Evolutionary conservation across 2,329 filamentous ascomycete genomes (phyloP).

Genomic region (Colletotrichum magnum): DNA sequence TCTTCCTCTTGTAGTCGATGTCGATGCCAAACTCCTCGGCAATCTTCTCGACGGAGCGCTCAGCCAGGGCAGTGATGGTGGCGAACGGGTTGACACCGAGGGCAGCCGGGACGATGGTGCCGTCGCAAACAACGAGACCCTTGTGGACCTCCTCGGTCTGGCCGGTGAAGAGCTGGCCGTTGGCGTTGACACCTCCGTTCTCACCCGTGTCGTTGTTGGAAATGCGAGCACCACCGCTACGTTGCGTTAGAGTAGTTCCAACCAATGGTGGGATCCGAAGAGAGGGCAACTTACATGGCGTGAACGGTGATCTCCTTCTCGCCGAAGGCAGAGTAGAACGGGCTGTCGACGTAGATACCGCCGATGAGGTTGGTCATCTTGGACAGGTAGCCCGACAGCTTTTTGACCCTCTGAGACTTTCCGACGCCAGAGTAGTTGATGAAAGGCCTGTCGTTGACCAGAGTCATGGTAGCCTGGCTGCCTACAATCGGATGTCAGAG

Average conservation of each 20-base stretch:
- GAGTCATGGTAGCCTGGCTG: constrained; percentile 71
- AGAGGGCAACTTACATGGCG: constrained; percentile 62
- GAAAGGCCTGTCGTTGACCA: constrained; percentile 71
- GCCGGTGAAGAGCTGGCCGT: constrained; percentile 72
- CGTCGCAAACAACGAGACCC: constrained; percentile 75
- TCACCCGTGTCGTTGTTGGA: constrained; percentile 68
- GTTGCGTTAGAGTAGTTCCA: constrained; percentile 35
- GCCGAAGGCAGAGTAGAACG: constrained; percentile 68
- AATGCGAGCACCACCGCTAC: constrained; percentile 71
- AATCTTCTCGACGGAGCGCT: constrained; percentile 70
- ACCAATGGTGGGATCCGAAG: too few relatives aligned
- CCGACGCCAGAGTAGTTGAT: constrained; percentile 73
- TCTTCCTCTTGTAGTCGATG: constrained; percentile 62
- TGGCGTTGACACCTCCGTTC: constrained; percentile 72
- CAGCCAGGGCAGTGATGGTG: constrained; percentile 78
- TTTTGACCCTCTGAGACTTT: constrained; percentile 66
- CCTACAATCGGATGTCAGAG: constrained; percentile 26
- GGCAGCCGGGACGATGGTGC: constrained; percentile 71
- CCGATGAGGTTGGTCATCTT: constrained; percentile 70
- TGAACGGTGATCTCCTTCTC: constrained; percentile 75
- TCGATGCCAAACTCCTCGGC: constrained; percentile 55
- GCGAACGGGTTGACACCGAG: constrained; percentile 78
- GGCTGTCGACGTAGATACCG: constrained; percentile 71
- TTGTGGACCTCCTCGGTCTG: constrained; percentile 63
- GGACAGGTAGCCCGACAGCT: constrained; percentile 66